Percentiles rank a stretch among this genome's conserved stretches.
Evolutionary conservation across 441 rosid genomes (phyloP).

Genomic region (Euphorbia schlechtendalii): DNA sequence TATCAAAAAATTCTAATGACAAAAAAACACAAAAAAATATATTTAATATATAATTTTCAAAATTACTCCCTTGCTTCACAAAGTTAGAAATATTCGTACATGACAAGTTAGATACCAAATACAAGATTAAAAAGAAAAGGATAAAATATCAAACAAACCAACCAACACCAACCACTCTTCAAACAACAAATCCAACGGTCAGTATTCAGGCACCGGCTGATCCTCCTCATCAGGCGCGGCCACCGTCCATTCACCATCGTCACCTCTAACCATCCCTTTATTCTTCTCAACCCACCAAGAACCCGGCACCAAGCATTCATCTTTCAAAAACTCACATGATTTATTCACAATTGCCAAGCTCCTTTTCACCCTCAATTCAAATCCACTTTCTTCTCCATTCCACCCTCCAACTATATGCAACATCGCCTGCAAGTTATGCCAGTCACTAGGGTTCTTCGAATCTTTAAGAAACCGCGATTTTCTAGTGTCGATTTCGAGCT

Average conservation of each 20-base stretch:
- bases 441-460: slow-evolving; percentile 62
- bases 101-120: too few species aligned
- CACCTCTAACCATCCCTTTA: slow-evolving; percentile 54
- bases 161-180: neutral
- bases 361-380: slow-evolving; percentile 59
- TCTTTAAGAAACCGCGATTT: slow-evolving; percentile 60
- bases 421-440: slow-evolving; percentile 92
- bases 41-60: too few species aligned
- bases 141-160: neutral
- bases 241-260: slow-evolving; percentile 56
- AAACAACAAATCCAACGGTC: neutral
- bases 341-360: slow-evolving; percentile 82
- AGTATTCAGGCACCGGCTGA: slow-evolving; percentile 50
- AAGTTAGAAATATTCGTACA: too few species aligned
- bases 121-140: neutral
- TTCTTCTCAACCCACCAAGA: slow-evolving; percentile 92
- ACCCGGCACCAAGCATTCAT: slow-evolving; percentile 62
- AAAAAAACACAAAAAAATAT: too few species aligned
- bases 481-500: slow-evolving; percentile 59
- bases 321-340: slow-evolving; percentile 60
- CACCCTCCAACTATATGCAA: slow-evolving; percentile 71
- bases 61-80: too few species aligned
- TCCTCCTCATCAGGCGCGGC: slow-evolving; percentile 49
- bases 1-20: too few species aligned
- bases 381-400: slow-evolving; percentile 57